A percentile compares a stretch with the other conserved stretches of the same genome.
phyloP scores from a whole-genome alignment of 176 grass and related monocot genomes.

The Bothriochloa decipiens region DNA sequence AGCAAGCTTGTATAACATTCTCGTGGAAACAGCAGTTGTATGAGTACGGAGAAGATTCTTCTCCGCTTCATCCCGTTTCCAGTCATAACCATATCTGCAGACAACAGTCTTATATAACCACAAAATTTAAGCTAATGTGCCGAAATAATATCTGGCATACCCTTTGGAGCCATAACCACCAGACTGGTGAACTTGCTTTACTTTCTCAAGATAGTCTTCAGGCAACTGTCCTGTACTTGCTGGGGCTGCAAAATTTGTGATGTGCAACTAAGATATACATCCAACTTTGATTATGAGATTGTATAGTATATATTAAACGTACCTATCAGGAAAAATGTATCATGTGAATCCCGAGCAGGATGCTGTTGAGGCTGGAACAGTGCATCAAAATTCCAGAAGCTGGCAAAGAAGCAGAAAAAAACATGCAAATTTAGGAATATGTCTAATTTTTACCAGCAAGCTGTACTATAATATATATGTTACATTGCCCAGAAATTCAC shows the following conservation, averaged over 20 bases:
- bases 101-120: conserved; percentile 39
- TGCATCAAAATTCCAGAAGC: conserved; percentile 99
- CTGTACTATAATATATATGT: background rate
- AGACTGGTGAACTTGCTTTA: conserved; percentile 81
- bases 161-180: conserved; percentile 94
- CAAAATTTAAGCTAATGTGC: conserved; percentile 10
- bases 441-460: background rate
- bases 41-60: conserved; percentile 96
- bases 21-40: conserved; percentile 96
- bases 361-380: conserved; percentile 96
- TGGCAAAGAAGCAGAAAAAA: conserved; percentile 34
- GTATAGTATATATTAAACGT: conserved; percentile 28
- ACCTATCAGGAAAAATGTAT: conserved; percentile 95
- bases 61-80: conserved; percentile 94
- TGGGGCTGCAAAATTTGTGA: conserved; percentile 56
- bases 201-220: conserved; percentile 89
- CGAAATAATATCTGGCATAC: conserved; percentile 49
- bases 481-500: background rate
- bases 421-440: conserved; percentile 7
- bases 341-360: conserved; percentile 98
- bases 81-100: conserved; percentile 93
- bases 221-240: conserved; percentile 66
- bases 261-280: conserved; percentile 18
- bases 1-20: conserved; percentile 95
- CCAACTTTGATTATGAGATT: background rate